Conservation (phyloP, 495 filamentous ascomycete species). For the Beverwykella pulmonaria region DNA sequence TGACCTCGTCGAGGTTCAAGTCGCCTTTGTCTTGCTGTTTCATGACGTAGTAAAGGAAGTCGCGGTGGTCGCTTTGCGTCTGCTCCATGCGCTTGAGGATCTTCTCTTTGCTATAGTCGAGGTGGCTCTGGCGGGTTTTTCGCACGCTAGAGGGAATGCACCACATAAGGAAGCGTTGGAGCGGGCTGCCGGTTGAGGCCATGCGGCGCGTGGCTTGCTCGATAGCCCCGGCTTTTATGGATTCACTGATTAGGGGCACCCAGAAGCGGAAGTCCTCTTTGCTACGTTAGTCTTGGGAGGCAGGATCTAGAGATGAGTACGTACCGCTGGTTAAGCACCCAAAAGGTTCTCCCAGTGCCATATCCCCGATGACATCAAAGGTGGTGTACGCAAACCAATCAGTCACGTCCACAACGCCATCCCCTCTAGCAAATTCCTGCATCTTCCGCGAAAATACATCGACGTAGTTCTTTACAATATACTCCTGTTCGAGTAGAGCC, state of each 20-base stretch:
- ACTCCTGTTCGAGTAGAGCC: conserved; percentile 23
- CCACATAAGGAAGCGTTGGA: conserved; percentile 31
- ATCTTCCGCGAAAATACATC: conserved; percentile 23
- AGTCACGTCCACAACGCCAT: conserved; percentile 21
- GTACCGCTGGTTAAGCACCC: conserved; percentile 18
- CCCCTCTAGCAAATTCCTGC: conserved; percentile 16
- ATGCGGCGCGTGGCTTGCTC: conserved; percentile 38
- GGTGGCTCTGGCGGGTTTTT: conserved; percentile 17
- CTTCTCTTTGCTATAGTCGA: conserved; percentile 28
- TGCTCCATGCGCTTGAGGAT: conserved; percentile 29
- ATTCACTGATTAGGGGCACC: conserved; percentile 27
- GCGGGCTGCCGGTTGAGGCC: conserved; percentile 31
- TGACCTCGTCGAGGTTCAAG: conserved; percentile 26
- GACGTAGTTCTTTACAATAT: conserved; percentile 24
- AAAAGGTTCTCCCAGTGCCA: conserved; percentile 27
- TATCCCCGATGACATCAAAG: conserved; percentile 32
- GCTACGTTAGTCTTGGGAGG: background rate
- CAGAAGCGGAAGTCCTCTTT: conserved; percentile 30
- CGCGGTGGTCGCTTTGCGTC: conserved; percentile 20
- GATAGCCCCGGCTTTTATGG: conserved; percentile 28
- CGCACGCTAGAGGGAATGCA: conserved; percentile 24
- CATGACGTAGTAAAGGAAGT: conserved; percentile 32
- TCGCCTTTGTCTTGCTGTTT: conserved; percentile 29
- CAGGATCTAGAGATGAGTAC: background rate
- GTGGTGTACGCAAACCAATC: conserved; percentile 32